Evolutionary conservation across 2,329 filamentous ascomycete species (phyloP).

Genomic region (Daldinia sp.): DNA sequence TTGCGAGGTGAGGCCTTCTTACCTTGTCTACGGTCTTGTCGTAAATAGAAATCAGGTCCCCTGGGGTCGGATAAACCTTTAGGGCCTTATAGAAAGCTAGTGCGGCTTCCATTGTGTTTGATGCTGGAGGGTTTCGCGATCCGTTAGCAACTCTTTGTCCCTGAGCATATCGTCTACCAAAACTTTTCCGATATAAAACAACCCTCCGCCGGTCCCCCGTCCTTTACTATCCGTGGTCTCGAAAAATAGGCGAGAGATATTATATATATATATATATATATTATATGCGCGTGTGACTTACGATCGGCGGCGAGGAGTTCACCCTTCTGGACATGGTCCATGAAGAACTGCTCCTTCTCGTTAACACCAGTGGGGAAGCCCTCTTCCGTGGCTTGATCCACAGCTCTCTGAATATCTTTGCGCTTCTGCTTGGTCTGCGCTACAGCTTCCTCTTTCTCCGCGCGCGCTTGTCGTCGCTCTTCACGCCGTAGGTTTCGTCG

Average conservation of each 20-base stretch:
- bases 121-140: constrained; percentile 59
- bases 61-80: constrained; percentile 96
- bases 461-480: constrained; percentile 77
- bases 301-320: constrained; percentile 86
- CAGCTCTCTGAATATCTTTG: constrained; percentile 77
- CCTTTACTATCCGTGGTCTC: background rate
- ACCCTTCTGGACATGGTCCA: constrained; percentile 91
- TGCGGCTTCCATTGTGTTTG: constrained; percentile 82
- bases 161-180: background rate
- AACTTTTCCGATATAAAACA: background rate
- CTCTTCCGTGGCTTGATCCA: constrained; percentile 87
- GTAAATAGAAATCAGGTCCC: constrained; percentile 95
- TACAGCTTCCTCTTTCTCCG: constrained; percentile 78
- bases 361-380: constrained; percentile 92
- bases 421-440: constrained; percentile 74
- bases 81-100: constrained; percentile 98
- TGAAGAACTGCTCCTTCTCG: constrained; percentile 96
- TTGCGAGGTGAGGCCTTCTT: constrained; percentile 38
- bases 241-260: background rate
- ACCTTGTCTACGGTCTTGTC: constrained; percentile 99
- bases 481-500: constrained; percentile 77
- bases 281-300: constrained; percentile 59
- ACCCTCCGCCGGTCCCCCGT: background rate
- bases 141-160: constrained; percentile 32
- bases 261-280: background rate